Evolutionary conservation across 129 eudicot species (phyloP), one percentile per base, ranked within the genome.

Genomic region (Kitagawia praeruptora): DNA sequence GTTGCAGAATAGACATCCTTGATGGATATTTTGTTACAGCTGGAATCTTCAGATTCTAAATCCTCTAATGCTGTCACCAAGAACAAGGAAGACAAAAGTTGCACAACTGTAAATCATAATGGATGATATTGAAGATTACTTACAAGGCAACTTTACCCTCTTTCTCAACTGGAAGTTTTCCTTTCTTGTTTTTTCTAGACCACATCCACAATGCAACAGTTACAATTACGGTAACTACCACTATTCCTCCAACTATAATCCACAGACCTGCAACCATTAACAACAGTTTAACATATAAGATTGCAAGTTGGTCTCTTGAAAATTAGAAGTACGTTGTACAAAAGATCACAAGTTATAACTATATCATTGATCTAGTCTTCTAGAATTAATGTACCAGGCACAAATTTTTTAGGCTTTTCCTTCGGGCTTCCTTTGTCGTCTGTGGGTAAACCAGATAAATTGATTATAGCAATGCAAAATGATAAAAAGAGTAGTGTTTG

Each of bases 1-100:
- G 95, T 89, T 66, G 97, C 93, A 21, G 85, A 80, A 78, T 88
- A 85, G 31, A 92, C 87, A 46, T 87, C 89, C 83, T 80, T 89
- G 63, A 87, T 63, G 15, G 95, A 75, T 81, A 92, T 81, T 78
- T 80, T 85, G 16, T 64, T 77, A 54, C 84, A 79, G 77, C 78
- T 77, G 38, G 83, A 81, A 76, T 75, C 85, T 41, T 83, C 84
- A 3, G 82, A 78, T 3, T 37, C 70, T 8, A 89, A 86, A 46
- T 80, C 47, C 46, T 70, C 67, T 11, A 75, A 42, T 39, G 69
- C 88, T 83, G 84, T 74, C 44, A 46, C 74, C 46, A 16, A 48
- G 64, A 70, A 79, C 56, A 27, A 48, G 74, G 42, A 19, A 25
- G 77, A 64, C 5, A 64, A 76, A 19, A 49, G 15, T 34, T 38